phyloP scores from a whole-genome alignment of 352 stramenopile species.

The Phytophthora nicotianae region DNA sequence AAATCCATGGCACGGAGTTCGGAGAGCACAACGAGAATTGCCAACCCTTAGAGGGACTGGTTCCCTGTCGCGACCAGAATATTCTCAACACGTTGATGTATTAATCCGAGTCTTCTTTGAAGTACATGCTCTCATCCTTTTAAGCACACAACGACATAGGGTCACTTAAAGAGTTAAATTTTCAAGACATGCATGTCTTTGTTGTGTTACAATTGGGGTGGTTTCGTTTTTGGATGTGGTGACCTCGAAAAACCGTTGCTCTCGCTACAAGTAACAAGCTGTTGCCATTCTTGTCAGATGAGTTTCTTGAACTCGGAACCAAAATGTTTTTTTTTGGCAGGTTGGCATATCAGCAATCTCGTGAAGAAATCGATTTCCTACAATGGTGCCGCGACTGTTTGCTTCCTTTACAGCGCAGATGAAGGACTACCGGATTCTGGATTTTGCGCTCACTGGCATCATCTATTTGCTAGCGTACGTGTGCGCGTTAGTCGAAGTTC shows the following conservation, averaged over 20 bases:
- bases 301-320: background rate
- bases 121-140: too few relatives aligned
- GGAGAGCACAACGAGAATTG: background rate
- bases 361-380: background rate
- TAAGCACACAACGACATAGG: too few relatives aligned
- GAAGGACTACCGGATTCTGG: background rate
- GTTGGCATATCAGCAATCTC: background rate
- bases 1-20: background rate
- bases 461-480: background rate
- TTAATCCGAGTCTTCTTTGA: background rate
- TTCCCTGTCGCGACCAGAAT: conserved; percentile 31
- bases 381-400: background rate
- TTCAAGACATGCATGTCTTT: too few relatives aligned
- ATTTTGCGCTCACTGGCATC: background rate
- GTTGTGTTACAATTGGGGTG: too few relatives aligned
- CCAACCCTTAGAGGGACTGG: conserved; percentile 16
- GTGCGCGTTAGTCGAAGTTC: background rate
- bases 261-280: too few relatives aligned
- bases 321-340: background rate
- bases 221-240: too few relatives aligned
- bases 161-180: too few relatives aligned
- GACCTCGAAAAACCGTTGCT: too few relatives aligned
- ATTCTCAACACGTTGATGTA: conserved; percentile 27
- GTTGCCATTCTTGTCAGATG: background rate
- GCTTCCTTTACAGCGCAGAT: background rate